These are phyloP conservation scores for Prunus yedoensis DNA, from an alignment of 331 rosid species.

Conservation along the genomic window DNA sequence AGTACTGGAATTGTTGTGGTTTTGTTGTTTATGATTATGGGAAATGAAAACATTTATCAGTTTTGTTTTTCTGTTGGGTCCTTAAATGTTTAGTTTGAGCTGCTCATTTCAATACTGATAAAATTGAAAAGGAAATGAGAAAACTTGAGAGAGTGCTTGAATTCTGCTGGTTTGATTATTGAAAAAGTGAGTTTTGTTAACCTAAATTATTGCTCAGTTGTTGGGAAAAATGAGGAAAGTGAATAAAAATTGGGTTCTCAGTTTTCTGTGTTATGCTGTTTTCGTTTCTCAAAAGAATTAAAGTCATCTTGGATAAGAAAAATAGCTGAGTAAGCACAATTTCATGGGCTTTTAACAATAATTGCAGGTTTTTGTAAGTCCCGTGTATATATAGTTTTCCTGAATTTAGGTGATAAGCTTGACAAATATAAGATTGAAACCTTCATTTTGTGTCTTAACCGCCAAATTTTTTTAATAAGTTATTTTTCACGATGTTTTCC, in stretches of 20 bases:
- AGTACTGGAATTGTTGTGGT: not conserved
- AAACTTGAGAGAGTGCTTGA: not conserved
- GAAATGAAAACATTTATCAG: not conserved
- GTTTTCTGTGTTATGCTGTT: not conserved
- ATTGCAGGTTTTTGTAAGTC: not conserved
- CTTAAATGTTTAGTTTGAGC: not conserved
- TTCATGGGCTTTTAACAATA: not conserved
- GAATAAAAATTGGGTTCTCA: not conserved
- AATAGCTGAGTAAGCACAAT: not conserved
- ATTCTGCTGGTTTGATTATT: not conserved
- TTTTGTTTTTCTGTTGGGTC: not conserved
- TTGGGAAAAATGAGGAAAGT: not conserved
- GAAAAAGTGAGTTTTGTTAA: not conserved
- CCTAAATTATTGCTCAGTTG: not conserved
- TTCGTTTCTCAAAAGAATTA: not conserved
- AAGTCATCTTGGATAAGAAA: not conserved
- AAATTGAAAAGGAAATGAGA: not conserved
- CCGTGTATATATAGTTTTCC: not conserved
- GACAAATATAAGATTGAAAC: not conserved
- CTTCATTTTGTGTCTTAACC: not conserved
- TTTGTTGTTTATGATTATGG: constrained; percentile 2
- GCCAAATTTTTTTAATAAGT: not conserved
- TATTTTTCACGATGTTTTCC: not conserved
- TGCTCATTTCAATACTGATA: not conserved
- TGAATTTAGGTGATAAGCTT: not conserved